Evolutionary conservation across 345 rosid genomes (phyloP).

Genomic region (Pistacia vera): DNA sequence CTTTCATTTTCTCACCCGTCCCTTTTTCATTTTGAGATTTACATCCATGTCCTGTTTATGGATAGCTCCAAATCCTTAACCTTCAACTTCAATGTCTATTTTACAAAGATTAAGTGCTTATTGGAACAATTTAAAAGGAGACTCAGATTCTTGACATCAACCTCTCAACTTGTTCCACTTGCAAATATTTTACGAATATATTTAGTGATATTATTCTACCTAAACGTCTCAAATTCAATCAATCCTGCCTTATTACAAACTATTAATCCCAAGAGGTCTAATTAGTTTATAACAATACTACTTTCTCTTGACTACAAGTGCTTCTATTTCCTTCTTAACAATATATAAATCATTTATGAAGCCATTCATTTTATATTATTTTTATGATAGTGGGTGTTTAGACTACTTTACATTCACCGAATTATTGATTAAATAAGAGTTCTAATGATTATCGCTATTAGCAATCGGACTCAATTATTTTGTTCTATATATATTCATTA

Average conservation of each 20-base stretch:
- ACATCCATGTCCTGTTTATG: neutral
- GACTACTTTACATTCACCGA: no score
- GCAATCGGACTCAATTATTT: no score
- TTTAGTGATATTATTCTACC: neutral
- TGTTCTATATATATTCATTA: no score
- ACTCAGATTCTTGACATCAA: neutral
- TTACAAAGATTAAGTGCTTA: neutral
- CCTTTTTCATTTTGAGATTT: neutral
- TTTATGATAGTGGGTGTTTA: no score
- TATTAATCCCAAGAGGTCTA: no score
- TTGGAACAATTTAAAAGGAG: neutral
- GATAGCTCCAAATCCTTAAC: constrained; percentile 13
- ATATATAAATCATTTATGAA: no score
- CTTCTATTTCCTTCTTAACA: no score
- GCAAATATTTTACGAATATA: neutral
- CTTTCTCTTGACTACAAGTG: no score
- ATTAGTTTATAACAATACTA: no score
- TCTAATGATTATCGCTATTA: no score
- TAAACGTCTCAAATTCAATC: neutral
- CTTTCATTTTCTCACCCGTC: constrained; percentile 9
- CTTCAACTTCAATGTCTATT: neutral
- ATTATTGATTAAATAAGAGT: no score
- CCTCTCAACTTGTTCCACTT: constrained; percentile 17
- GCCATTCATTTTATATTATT: no score
- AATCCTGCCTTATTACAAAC: neutral